These are phyloP conservation scores for Knufia fluminis DNA, from an alignment of 2,329 filamentous ascomycete genomes.

Conservation along the genomic window DNA sequence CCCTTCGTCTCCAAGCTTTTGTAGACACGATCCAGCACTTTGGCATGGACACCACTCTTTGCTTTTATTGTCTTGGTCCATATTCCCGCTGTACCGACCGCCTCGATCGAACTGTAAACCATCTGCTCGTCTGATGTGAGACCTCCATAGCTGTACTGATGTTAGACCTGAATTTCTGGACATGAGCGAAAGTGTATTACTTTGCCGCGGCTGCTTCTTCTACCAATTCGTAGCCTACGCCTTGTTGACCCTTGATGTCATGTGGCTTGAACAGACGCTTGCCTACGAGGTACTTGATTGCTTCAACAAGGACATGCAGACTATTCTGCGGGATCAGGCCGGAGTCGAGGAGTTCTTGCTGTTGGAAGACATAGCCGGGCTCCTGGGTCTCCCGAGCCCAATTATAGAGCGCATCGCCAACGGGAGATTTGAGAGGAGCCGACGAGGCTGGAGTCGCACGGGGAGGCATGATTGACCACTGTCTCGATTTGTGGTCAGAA, in stretches of 20 bases:
- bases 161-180: conserved; percentile 12
- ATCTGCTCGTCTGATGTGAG: conserved; percentile 60
- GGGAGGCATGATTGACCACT: conserved; percentile 18
- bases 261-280: conserved; percentile 39
- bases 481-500: conserved; percentile 8
- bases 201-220: conserved; percentile 35
- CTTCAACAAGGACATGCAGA: conserved; percentile 34
- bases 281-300: conserved; percentile 37
- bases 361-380: conserved; percentile 37
- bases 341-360: conserved; percentile 37
- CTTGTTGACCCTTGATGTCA: conserved; percentile 30
- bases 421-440: conserved; percentile 12
- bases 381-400: conserved; percentile 33
- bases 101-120: conserved; percentile 83
- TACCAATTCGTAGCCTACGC: conserved; percentile 41
- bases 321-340: conserved; percentile 37
- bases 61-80: conserved; percentile 82
- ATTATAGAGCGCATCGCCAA: conserved; percentile 38
- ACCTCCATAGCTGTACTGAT: conserved; percentile 27
- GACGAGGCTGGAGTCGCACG: conserved; percentile 25
- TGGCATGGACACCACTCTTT: conserved; percentile 73
- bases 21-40: conserved; percentile 67
- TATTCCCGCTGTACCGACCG: conserved; percentile 72
- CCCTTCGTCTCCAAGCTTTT: conserved; percentile 75
- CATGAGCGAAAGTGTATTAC: conserved; percentile 4